Percentiles rank a stretch among this genome's conserved stretches.
Conservation (phyloP, 345 rosid genomes). For the Punica granatum region DNA sequence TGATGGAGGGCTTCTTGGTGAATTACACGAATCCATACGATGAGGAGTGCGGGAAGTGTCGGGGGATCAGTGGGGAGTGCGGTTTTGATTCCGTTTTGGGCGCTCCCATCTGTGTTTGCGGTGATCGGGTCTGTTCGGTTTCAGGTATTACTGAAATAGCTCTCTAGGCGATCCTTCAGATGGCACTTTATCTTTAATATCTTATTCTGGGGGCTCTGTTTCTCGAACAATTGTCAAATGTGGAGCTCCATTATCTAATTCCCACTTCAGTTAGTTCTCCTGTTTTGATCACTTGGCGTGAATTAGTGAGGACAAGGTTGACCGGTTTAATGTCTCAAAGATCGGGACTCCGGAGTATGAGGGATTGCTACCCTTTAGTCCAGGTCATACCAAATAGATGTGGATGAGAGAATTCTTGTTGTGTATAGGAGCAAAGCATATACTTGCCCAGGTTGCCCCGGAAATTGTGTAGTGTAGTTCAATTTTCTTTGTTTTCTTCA, state of each 20-base stretch:
- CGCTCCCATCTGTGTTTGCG: constrained; percentile 22
- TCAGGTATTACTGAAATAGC: constrained; percentile 12
- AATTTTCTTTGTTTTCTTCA: neutral
- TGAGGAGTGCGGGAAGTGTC: constrained; percentile 18
- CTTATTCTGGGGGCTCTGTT: too few species aligned
- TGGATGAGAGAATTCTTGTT: neutral
- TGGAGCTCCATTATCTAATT: neutral
- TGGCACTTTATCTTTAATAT: too few species aligned
- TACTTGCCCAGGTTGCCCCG: neutral
- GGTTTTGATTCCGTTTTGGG: constrained; percentile 29
- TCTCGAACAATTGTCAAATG: neutral
- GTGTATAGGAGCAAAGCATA: neutral
- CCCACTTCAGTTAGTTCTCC: neutral
- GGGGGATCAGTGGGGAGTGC: constrained; percentile 18
- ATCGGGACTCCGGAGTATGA: too few species aligned
- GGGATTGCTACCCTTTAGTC: too few species aligned
- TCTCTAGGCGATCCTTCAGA: neutral
- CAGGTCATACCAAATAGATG: neutral
- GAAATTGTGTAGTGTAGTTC: neutral
- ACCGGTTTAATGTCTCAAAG: neutral
- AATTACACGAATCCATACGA: constrained; percentile 16
- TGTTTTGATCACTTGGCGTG: neutral
- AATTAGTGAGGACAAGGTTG: neutral
- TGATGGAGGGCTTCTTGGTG: constrained; percentile 30
- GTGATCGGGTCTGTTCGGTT: constrained; percentile 19